phyloP scores from a whole-genome alignment of 2,329 filamentous ascomycete genomes.

The Trichoderma endophyticum region DNA sequence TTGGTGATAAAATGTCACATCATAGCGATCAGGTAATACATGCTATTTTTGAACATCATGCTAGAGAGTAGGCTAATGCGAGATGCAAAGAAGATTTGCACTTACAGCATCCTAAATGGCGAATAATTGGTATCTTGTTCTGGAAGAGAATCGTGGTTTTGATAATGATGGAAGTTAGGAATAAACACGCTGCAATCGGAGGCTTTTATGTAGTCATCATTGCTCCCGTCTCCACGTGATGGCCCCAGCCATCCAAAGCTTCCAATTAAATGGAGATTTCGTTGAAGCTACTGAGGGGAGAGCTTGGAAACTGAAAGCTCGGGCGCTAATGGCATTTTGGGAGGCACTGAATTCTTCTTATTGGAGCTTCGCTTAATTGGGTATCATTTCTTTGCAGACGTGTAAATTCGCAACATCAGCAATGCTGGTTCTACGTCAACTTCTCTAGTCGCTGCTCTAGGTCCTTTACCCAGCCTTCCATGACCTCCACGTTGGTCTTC shows the following conservation, averaged over 20 bases:
- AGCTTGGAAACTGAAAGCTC: not conserved
- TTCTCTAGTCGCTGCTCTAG: constrained; percentile 73
- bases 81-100: not conserved
- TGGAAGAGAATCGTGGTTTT: constrained; percentile 7
- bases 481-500: constrained; percentile 75
- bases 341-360: not conserved
- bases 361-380: constrained; percentile 25
- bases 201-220: not conserved
- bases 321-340: not conserved
- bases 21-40: constrained; percentile 58
- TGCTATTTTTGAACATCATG: constrained; percentile 55
- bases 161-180: not conserved
- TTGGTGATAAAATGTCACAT: constrained; percentile 64
- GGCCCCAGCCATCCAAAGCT: not conserved
- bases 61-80: constrained; percentile 22
- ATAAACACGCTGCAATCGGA: not conserved
- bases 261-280: not conserved
- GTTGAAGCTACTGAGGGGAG: not conserved
- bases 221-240: constrained; percentile 16
- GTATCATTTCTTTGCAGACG: constrained; percentile 28
- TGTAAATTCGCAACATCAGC: not conserved
- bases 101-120: constrained; percentile 6
- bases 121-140: constrained; percentile 14
- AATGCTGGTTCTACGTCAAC: constrained; percentile 38
- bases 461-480: constrained; percentile 85